phyloP scores from a whole-genome alignment of 2,329 filamentous ascomycete species.

The Xylariales sp. region DNA sequence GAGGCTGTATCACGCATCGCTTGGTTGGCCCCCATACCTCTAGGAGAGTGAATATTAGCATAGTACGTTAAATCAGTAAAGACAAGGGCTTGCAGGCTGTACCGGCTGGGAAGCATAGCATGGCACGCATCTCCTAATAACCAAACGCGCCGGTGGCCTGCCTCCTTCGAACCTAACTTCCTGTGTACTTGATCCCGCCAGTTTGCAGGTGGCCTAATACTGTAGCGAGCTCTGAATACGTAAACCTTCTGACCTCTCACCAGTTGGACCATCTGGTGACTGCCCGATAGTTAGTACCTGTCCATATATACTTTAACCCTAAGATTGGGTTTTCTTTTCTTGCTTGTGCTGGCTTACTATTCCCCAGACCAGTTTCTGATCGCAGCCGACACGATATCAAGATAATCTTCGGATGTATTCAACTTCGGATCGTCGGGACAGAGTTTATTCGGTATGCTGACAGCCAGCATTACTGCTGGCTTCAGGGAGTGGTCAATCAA shows the following conservation, averaged over 20 bases:
- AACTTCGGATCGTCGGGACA: too few relatives aligned
- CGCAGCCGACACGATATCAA: too few relatives aligned
- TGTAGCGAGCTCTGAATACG: background rate
- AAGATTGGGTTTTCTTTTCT: background rate
- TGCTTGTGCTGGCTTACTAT: background rate
- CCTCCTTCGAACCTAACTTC: background rate
- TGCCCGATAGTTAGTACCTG: background rate
- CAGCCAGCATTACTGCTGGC: too few relatives aligned
- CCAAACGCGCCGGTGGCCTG: slow-evolving; percentile 11
- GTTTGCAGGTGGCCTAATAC: slow-evolving; percentile 3
- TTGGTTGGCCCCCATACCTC: slow-evolving; percentile 17
- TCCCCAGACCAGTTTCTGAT: slow-evolving; percentile 1
- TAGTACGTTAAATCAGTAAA: background rate
- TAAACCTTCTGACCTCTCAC: background rate
- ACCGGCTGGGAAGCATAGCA: slow-evolving; percentile 11
- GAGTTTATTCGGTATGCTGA: too few relatives aligned
- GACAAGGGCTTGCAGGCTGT: background rate
- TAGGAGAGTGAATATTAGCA: background rate
- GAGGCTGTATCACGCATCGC: slow-evolving; percentile 13
- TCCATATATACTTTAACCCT: background rate
- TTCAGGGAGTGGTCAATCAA: too few relatives aligned
- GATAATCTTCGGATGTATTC: too few relatives aligned
- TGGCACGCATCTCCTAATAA: slow-evolving; percentile 13
- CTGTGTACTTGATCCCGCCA: background rate
- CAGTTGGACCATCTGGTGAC: slow-evolving; percentile 3